These are phyloP conservation scores for Fusarium robinianum DNA, from an alignment of 2,329 filamentous ascomycete species.

Conservation along the genomic window DNA sequence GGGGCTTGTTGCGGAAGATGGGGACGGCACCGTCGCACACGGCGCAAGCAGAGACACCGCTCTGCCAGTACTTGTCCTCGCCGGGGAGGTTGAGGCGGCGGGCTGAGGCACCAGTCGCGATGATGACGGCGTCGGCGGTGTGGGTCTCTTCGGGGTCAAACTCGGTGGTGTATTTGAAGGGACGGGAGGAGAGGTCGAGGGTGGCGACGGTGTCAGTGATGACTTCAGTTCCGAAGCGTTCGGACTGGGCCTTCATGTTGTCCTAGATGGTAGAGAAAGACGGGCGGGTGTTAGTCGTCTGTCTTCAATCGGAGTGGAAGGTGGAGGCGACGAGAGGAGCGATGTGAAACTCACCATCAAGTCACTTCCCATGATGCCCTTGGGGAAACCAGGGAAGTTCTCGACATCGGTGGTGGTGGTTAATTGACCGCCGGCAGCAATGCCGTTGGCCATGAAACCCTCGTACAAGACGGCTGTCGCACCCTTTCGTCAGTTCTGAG, in stretches of 20 bases:
- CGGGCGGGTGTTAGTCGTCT: conserved; percentile 6
- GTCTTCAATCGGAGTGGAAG: background rate
- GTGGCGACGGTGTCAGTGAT: conserved; percentile 89
- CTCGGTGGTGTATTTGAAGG: conserved; percentile 94
- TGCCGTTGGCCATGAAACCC: conserved; percentile 96
- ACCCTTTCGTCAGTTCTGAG: conserved; percentile 17
- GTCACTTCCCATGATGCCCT: conserved; percentile 82
- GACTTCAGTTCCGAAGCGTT: conserved; percentile 90
- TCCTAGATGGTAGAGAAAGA: conserved; percentile 56
- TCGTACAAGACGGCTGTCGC: conserved; percentile 82
- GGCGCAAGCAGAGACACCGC: conserved; percentile 92
- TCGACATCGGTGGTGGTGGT: conserved; percentile 98
- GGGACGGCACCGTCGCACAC: conserved; percentile 97
- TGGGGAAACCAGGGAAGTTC: conserved; percentile 95
- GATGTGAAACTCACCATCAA: conserved; percentile 68
- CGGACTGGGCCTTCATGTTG: conserved; percentile 88
- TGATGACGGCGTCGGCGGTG: conserved; percentile 90
- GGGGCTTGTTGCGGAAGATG: conserved; percentile 94
- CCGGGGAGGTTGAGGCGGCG: conserved; percentile 80
- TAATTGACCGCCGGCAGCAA: conserved; percentile 92
- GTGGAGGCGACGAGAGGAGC: background rate
- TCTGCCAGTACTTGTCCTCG: conserved; percentile 97
- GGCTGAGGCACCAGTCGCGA: conserved; percentile 94
- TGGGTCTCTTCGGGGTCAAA: conserved; percentile 80
- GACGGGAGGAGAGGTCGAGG: conserved; percentile 80